Evolutionary conservation across 139 green algal species (phyloP).

Genomic region (Tetraselmis chui): DNA sequence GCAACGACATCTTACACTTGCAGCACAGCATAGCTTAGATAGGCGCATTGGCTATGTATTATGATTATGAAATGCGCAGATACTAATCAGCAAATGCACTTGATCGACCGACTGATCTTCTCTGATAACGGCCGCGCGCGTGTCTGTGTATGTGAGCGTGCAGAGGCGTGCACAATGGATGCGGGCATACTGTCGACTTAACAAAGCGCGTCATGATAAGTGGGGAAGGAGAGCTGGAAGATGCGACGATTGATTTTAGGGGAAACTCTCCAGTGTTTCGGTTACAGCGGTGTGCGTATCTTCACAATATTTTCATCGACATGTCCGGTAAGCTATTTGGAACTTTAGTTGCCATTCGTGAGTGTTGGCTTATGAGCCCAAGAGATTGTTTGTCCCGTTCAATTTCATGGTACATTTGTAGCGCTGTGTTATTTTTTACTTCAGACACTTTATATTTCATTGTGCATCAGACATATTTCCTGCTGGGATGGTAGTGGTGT

Average conservation of each 20-base stretch:
- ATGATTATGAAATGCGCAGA: neutral
- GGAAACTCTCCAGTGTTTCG: constrained; percentile 52
- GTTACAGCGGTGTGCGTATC: constrained; percentile 29
- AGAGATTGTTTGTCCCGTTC: neutral
- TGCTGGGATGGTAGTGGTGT: neutral
- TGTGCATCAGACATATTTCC: neutral
- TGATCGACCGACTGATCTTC: neutral
- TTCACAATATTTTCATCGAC: constrained; percentile 52
- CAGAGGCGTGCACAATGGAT: constrained; percentile 51
- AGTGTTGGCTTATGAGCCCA: no score
- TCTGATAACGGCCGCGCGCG: neutral
- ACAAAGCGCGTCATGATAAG: constrained; percentile 55
- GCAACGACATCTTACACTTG: neutral
- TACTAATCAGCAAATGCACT: neutral
- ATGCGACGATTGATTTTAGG: constrained; percentile 48
- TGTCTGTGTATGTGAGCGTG: neutral
- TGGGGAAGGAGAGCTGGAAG: constrained; percentile 44
- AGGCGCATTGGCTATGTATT: neutral
- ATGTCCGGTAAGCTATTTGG: constrained; percentile 23
- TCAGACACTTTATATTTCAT: neutral
- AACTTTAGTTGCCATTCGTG: neutral
- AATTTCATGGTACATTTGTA: neutral
- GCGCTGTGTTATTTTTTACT: neutral
- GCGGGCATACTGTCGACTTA: constrained; percentile 35
- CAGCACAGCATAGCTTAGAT: neutral